A percentile compares a stretch with the other conserved stretches of the same genome.
These are phyloP conservation scores for Crithidia mellificae DNA, from an alignment of 208 protist genomes.

Conservation along the genomic window DNA sequence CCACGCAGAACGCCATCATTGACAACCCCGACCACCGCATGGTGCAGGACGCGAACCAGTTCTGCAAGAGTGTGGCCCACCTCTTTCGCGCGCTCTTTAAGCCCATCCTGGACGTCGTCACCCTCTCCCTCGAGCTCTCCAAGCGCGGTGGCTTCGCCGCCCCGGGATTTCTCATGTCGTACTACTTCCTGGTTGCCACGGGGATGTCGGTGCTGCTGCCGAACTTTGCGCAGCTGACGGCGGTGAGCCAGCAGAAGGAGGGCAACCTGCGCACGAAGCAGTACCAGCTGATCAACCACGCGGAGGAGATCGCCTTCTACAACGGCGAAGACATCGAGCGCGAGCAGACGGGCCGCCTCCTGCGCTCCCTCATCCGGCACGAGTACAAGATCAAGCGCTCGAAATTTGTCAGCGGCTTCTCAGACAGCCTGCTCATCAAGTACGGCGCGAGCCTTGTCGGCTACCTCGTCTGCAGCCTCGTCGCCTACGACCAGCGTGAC, in stretches of 20 bases:
- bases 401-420: constrained; percentile 67
- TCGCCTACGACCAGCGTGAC: constrained; percentile 42
- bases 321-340: constrained; percentile 83
- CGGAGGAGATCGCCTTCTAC: constrained; percentile 92
- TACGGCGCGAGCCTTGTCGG: constrained; percentile 75
- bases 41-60: constrained; percentile 71
- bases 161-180: constrained; percentile 64
- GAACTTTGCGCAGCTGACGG: constrained; percentile 73
- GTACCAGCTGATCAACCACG: constrained; percentile 79
- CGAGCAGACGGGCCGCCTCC: constrained; percentile 64
- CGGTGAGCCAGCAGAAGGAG: constrained; percentile 75
- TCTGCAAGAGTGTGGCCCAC: constrained; percentile 72
- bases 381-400: constrained; percentile 70
- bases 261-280: constrained; percentile 80
- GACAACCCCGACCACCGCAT: constrained; percentile 86
- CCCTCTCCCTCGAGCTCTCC: constrained; percentile 65
- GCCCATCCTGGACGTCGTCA: constrained; percentile 80
- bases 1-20: constrained; percentile 42
- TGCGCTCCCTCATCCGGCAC: constrained; percentile 64
- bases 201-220: constrained; percentile 61
- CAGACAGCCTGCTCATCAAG: constrained; percentile 74
- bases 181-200: constrained; percentile 72
- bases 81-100: constrained; percentile 76
- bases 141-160: constrained; percentile 51
- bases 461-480: constrained; percentile 71